phyloP scores from a whole-genome alignment of 495 filamentous ascomycete species.

The Lasiosphaeris hirsuta region DNA sequence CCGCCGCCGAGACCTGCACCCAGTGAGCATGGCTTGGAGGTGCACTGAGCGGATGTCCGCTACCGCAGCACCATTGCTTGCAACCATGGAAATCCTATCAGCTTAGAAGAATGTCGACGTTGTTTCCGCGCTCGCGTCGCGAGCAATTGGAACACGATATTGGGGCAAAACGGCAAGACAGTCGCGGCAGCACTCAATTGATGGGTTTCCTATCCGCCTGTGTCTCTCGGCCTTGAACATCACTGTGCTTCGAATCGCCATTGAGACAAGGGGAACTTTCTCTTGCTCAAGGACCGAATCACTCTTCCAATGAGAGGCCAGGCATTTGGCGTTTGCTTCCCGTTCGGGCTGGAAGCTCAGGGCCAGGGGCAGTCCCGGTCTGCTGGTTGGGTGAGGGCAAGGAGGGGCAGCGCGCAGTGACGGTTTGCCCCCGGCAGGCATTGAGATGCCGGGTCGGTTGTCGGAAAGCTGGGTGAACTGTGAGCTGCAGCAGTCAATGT shows the following conservation, averaged over 20 bases:
- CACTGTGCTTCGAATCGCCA: too few relatives aligned
- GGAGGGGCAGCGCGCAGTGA: neutral
- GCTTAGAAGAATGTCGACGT: neutral
- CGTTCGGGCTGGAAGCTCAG: constrained; percentile 2
- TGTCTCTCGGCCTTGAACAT: too few relatives aligned
- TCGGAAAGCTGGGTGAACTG: constrained; percentile 3
- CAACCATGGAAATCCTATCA: neutral
- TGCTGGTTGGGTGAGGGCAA: neutral
- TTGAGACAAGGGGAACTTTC: neutral
- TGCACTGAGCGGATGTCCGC: constrained; percentile 1
- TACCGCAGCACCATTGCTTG: neutral
- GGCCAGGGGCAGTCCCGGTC: constrained; percentile 1
- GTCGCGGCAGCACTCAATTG: neutral
- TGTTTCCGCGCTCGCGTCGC: neutral
- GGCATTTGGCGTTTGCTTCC: neutral
- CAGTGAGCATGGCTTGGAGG: neutral
- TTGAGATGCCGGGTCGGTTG: neutral
- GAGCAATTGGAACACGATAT: too few relatives aligned
- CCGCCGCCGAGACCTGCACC: constrained; percentile 7
- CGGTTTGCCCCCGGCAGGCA: constrained; percentile 12
- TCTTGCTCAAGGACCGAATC: neutral
- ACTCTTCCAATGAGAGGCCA: neutral
- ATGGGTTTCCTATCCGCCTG: too few relatives aligned
- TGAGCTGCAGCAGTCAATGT: neutral
- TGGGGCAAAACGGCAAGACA: too few relatives aligned